Conservation (phyloP, 1,284 basidiomycete species). For the Ganoderma lucidum region DNA sequence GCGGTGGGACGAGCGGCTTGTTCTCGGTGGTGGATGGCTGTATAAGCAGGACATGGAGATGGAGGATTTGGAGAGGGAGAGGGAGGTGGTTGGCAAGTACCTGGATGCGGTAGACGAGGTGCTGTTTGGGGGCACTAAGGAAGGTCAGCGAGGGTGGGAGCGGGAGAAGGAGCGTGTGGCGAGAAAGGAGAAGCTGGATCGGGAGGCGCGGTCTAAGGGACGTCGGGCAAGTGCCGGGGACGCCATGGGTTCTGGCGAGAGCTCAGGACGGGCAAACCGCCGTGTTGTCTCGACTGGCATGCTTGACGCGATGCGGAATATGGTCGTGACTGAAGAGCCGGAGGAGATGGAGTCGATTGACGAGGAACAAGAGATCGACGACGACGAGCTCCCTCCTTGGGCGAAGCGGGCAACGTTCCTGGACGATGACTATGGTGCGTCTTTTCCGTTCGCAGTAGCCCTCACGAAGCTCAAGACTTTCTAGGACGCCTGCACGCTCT, state of each 20-base stretch:
- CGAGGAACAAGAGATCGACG: constrained; percentile 64
- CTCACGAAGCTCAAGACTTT: constrained; percentile 4
- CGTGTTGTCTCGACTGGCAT: constrained; percentile 65
- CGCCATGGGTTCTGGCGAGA: constrained; percentile 24
- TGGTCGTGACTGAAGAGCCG: constrained; percentile 67
- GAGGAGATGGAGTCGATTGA: constrained; percentile 56
- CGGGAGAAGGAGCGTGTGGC: constrained; percentile 53
- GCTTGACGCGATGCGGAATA: constrained; percentile 54
- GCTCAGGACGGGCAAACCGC: constrained; percentile 39
- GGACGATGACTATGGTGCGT: constrained; percentile 66
- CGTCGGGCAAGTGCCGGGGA: constrained; percentile 63
- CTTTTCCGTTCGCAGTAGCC: neutral
- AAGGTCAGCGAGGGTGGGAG: constrained; percentile 63
- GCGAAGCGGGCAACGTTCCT: constrained; percentile 64
- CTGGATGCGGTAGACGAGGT: constrained; percentile 78
- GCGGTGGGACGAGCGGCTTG: constrained; percentile 80
- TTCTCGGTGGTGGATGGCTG: constrained; percentile 80
- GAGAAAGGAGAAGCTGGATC: constrained; percentile 46
- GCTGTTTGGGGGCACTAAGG: constrained; percentile 67
- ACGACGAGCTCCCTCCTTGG: constrained; percentile 79
- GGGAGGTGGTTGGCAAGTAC: constrained; percentile 63
- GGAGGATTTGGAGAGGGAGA: constrained; percentile 63
- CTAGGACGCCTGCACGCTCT: constrained; percentile 70
- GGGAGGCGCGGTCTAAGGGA: constrained; percentile 45
- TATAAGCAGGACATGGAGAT: constrained; percentile 73